Conservation (phyloP, 2,329 filamentous ascomycete genomes). For the Fusarium sp. region DNA sequence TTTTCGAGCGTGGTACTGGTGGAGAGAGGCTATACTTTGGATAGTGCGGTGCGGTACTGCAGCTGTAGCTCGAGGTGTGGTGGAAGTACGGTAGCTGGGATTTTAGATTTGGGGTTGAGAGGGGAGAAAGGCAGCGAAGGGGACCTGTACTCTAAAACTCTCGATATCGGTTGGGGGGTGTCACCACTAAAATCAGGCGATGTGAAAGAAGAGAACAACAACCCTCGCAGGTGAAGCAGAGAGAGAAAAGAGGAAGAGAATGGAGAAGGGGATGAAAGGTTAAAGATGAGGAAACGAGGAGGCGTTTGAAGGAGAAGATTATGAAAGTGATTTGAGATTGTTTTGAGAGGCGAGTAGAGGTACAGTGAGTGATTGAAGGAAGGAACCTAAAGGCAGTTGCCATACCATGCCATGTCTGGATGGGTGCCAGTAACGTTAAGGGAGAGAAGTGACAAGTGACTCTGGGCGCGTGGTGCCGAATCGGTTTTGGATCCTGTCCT, state of each 20-base stretch:
- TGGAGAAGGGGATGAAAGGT: background rate
- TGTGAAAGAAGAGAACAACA: background rate
- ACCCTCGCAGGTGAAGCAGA: background rate
- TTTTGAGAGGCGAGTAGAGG: constrained; percentile 11
- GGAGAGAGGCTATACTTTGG: constrained; percentile 13
- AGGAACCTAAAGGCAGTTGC: background rate
- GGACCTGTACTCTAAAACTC: constrained; percentile 3
- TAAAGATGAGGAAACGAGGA: constrained; percentile 26
- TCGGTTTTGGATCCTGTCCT: background rate
- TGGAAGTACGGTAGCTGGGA: background rate
- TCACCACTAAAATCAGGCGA: background rate
- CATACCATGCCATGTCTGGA: background rate
- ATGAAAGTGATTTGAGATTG: constrained; percentile 18
- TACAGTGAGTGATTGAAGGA: background rate
- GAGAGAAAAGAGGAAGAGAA: background rate
- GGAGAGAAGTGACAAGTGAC: constrained; percentile 32
- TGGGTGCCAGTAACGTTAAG: background rate
- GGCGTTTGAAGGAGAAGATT: constrained; percentile 18
- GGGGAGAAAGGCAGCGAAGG: constrained; percentile 1
- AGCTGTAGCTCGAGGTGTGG: background rate
- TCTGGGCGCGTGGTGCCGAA: constrained; percentile 32
- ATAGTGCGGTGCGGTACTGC: background rate
- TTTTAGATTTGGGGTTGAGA: constrained; percentile 3
- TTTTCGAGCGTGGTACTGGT: background rate
- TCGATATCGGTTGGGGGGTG: background rate